Conservation (phyloP, 1,284 basidiomycete genomes). For the Sporisorium reilianum region DNA sequence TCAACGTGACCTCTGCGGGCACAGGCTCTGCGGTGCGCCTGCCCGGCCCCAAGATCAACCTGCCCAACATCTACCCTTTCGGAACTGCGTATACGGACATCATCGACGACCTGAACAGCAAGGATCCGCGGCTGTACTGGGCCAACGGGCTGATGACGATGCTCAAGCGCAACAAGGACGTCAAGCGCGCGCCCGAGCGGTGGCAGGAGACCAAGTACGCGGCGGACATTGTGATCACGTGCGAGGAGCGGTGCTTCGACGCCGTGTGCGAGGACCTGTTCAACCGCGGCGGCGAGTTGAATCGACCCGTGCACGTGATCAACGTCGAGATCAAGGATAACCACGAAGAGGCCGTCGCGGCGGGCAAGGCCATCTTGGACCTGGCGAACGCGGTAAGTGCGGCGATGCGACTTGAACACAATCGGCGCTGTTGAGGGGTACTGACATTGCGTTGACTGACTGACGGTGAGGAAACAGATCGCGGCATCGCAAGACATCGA, state of each 20-base stretch:
- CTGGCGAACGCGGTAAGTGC: conserved; percentile 82
- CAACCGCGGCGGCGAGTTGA: conserved; percentile 87
- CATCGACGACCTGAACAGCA: conserved; percentile 87
- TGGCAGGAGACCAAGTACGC: conserved; percentile 92
- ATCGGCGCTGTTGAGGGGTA: too few relatives aligned
- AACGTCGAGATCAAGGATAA: conserved; percentile 99
- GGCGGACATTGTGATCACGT: conserved; percentile 97
- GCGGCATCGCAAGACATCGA: conserved; percentile 78
- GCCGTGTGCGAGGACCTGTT: conserved; percentile 97
- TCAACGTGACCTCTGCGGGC: conserved; percentile 90
- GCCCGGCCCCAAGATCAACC: conserved; percentile 95
- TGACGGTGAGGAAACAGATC: too few relatives aligned
- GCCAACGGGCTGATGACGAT: conserved; percentile 96
- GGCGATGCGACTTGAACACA: background rate
- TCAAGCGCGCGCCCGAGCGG: conserved; percentile 92
- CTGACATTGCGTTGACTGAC: too few relatives aligned
- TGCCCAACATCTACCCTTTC: conserved; percentile 96
- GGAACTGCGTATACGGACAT: conserved; percentile 98
- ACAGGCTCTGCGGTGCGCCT: conserved; percentile 97
- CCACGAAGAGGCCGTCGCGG: conserved; percentile 95
- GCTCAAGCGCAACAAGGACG: conserved; percentile 92
- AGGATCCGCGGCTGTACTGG: conserved; percentile 87
- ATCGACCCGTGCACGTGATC: conserved; percentile 93
- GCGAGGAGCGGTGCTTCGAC: conserved; percentile 98
- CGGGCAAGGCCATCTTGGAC: conserved; percentile 93